Evolutionary conservation across 345 rosid genomes (phyloP).

Genomic region (Gossypioides kirkii): DNA sequence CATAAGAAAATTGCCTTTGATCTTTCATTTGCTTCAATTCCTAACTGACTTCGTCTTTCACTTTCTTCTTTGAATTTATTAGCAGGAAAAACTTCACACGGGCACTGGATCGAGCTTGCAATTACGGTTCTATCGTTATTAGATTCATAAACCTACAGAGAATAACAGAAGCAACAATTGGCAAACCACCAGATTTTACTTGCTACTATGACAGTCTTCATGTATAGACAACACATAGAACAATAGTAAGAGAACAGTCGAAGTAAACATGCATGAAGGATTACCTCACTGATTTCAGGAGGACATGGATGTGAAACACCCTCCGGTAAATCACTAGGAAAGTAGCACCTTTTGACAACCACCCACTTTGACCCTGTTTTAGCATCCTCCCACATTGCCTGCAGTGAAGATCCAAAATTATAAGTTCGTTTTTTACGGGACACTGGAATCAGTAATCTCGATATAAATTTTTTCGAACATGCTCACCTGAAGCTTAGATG

Average conservation of each 20-base stretch:
- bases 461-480: neutral
- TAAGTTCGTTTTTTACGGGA: neutral
- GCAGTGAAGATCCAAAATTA: slow-evolving; percentile 19
- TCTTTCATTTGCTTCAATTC: slow-evolving; percentile 30
- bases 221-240: neutral
- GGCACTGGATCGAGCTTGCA: slow-evolving; percentile 54
- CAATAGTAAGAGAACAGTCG: neutral
- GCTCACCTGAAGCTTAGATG: slow-evolving; percentile 61
- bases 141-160: slow-evolving; percentile 57
- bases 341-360: slow-evolving; percentile 48
- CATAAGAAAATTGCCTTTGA: slow-evolving; percentile 41
- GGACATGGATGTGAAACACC: slow-evolving; percentile 51
- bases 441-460: neutral
- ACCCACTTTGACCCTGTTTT: slow-evolving; percentile 56
- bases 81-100: slow-evolving; percentile 52
- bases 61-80: slow-evolving; percentile 45
- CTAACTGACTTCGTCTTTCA: slow-evolving; percentile 38
- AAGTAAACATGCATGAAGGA: neutral
- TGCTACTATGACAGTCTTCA: neutral
- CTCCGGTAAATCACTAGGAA: slow-evolving; percentile 62
- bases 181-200: neutral
- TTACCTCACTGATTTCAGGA: slow-evolving; percentile 58
- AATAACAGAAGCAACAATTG: slow-evolving; percentile 4
- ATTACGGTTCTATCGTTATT: slow-evolving; percentile 41
- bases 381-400: slow-evolving; percentile 72